Base-by-base conservation (phyloP, 2,329 filamentous ascomycete genomes). In the Colletotrichum sp. region DNA sequence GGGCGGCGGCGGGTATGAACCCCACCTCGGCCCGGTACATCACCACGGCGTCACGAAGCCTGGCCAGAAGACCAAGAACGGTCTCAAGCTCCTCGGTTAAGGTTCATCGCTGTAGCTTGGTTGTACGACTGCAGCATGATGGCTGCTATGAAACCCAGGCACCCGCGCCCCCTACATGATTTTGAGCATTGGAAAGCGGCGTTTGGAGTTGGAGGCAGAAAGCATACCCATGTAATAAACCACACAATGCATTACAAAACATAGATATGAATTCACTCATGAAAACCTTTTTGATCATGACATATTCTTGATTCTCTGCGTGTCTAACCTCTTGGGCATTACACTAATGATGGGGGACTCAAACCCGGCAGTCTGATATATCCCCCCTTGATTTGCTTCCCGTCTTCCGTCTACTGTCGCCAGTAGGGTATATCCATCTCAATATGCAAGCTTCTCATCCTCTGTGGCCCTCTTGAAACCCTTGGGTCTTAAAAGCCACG, bases 51-150 rank as follows among this genome's bases (percentile, higher is more conserved):
- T 93, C 30, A 88, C 88, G 44, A 93, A 93, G 84, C 88, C 90
- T 1, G 91, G 92, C 3, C 89, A 91, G 80, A 93, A 93, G 87
- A 93, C 91, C n/a, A 93, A 93, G 86, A 91, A 92, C 44, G 92
- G 92, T 1, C 82, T 93, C 77, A 90, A 89, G 79, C 82, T 93
- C 69, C 83, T 93, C 63, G 92, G 92, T 72, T 93, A 83, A 87
- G 12, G 12, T 21, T 49, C 6, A 4, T 10, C 30, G 15, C 55
- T 55, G 26, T 28, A 28, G 55, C 7, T 21, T 69, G 12, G 71
- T 30, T 8, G 4, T 1, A 12, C 18, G 18, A 3, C 7, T 62
- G 16, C 2, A 3, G 18, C 18, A 18, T 3, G 18, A 12, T 16
- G 6, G 59, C 26, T n/a, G 7, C 10, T 16, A 59, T 32, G 2